Base-by-base conservation (phyloP, 805 yeast species). In the Yamadazyma paraphyllophila region DNA sequence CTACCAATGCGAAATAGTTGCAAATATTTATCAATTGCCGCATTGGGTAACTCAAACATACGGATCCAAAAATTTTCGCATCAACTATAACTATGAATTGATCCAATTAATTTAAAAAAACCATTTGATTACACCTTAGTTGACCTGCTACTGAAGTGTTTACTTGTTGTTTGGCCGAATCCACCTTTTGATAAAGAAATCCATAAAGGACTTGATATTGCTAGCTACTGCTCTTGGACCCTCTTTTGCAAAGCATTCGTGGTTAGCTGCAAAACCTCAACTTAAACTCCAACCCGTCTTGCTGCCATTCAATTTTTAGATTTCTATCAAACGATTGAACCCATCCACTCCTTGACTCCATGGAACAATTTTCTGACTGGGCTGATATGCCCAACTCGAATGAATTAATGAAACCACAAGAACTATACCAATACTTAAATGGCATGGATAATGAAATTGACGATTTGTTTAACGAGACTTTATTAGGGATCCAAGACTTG, bases 401-500 rank as follows among this genome's bases (percentile, higher is more conserved):
- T 8, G 60, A 75, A 7, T 77, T 81, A 2, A 58, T 77, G 35
- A 83, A 83, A 1, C 77, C 75, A 45, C 83, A 81, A 43, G 78
- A 77, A 47, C 75, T 82, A 53, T 69, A 77, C 29, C 71, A 75
- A 39, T 76, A 73, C 53, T 65, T 69, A 36, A 55, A 56, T 26
- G 67, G 61, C 9, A 36, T 35, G 24, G 75, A 74, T 58, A 34
- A 36, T 30, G 78, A 81, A 26, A 67, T 80, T 30, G 85, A 80
- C 58, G 76, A 73, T 50, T 61, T 80, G 48, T 67, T 85, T 47
- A 78, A 78, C 34, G 82, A 80, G 50, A 75, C 85, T 2, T 62
- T 83, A 33, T 66, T 73, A 11, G 74, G 76, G 0, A 61, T 81
- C 20, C 83, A 79, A 57, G 89, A 83, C 44, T 69, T 85, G 47